Evolutionary conservation across 176 grass and related monocot genomes (phyloP), one percentile per base, ranked within the genome.

Genomic region (Carex pumila): DNA sequence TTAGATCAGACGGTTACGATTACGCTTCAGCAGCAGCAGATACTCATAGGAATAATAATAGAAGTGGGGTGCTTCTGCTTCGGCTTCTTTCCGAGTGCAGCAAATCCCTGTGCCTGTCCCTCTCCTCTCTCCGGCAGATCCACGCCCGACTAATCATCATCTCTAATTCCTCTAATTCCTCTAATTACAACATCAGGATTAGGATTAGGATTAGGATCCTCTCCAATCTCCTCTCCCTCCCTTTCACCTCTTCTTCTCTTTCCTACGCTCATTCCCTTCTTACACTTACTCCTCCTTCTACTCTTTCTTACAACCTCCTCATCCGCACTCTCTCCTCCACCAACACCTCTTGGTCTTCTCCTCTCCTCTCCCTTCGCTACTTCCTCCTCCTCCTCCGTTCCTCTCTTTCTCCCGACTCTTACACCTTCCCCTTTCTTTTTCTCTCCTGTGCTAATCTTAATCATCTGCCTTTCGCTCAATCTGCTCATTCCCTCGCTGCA

Each of bases 341-440:
- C 25, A 25, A 25, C 25, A 79, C 76, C 31, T 82, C 79, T 15
- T 81, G 66, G 83, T 41, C 25, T 11, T 15, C 47, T 30, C 64
- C 30, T 36, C 65, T 21, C 0, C 63, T 65, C 57, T 55, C 85
- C 71, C 57, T 61, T 2, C 85, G 65, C 71, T 84, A 58, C 68
- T 49, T 78, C 37, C 47, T 78, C 58, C 53, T 82, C 29, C 76
- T 87, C 52, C 39, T 74, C 63, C 19, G 36, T 9, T 47, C 53
- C 54, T 67, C 79, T n/a, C 17, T 25, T 1, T 21, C 25, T 5
- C 88, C 88, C 12, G 58, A 86, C 67, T 68, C 60, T 49, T 86
- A 79, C 36, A 89, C 88, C 45, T 89, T 77, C 68, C 88, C 88
- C 59, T 89, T 89, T 43, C 76, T 86, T n/a, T 85, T 89, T 53